These are phyloP conservation scores for Phaseolus coccineus DNA, from an alignment of 331 rosid genomes.

Conservation along the genomic window DNA sequence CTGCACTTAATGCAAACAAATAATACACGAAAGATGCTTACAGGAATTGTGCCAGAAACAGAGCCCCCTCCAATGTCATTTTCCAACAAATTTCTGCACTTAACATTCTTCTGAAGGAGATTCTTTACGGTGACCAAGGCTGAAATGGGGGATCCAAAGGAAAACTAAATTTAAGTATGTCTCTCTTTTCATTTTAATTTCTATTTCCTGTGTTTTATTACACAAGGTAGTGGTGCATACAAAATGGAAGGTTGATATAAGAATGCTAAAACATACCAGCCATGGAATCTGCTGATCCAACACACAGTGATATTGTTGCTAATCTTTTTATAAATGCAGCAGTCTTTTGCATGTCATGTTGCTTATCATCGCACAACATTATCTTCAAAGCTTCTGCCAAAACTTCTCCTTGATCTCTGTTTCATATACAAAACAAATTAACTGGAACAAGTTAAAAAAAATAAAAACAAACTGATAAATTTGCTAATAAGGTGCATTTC, in stretches of 20 bases:
- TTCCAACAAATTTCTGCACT: constrained; percentile 94
- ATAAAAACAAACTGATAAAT: constrained; percentile 14
- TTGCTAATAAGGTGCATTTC: constrained; percentile 24
- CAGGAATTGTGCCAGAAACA: constrained; percentile 76
- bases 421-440: constrained; percentile 33
- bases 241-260: not conserved
- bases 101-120: constrained; percentile 89
- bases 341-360: constrained; percentile 98
- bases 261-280: constrained; percentile 65
- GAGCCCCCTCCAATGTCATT: constrained; percentile 98
- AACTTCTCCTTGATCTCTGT: constrained; percentile 90
- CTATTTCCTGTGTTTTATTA: not conserved
- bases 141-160: constrained; percentile 52
- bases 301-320: constrained; percentile 74
- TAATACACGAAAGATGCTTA: constrained; percentile 45
- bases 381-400: constrained; percentile 94
- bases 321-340: constrained; percentile 96
- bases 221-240: not conserved
- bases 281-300: constrained; percentile 90
- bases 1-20: constrained; percentile 17
- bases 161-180: not conserved
- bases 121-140: constrained; percentile 89
- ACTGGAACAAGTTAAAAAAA: not conserved
- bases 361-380: constrained; percentile 87
- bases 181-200: not conserved